Conservation (phyloP, 192 early-diverging fungal species). For the Endogone sp. region DNA sequence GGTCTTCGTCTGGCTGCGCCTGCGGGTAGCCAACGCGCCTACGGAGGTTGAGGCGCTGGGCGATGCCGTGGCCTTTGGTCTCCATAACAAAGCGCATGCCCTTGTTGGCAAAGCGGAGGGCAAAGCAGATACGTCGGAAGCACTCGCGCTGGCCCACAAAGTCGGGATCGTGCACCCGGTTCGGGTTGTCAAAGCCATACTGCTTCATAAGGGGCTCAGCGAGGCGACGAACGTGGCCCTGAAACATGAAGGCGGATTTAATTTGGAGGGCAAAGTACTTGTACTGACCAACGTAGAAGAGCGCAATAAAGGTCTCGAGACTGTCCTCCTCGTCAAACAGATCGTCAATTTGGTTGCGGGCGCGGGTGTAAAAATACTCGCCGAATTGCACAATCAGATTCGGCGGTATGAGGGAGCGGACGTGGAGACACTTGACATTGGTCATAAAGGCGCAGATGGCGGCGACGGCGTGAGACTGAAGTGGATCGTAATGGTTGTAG, state of each 20-base stretch:
- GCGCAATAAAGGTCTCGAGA: not conserved
- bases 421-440: not conserved
- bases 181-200: not conserved
- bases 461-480: not conserved
- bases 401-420: not conserved
- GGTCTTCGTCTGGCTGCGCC: not conserved
- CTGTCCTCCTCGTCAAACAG: not conserved
- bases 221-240: not conserved
- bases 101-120: not conserved
- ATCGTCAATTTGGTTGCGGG: not conserved
- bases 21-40: not conserved
- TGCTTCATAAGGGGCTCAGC: not conserved
- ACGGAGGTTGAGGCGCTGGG: not conserved
- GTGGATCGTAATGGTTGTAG: not conserved
- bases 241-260: not conserved
- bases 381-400: not conserved
- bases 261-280: not conserved
- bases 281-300: not conserved
- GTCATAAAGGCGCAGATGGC: not conserved
- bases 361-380: not conserved
- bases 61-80: not conserved
- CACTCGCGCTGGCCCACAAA: not conserved
- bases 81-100: not conserved
- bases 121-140: not conserved
- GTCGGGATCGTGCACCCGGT: not conserved